These are phyloP conservation scores for Colletotrichum somersetense DNA, from an alignment of 2,329 filamentous ascomycete species.

Conservation along the genomic window DNA sequence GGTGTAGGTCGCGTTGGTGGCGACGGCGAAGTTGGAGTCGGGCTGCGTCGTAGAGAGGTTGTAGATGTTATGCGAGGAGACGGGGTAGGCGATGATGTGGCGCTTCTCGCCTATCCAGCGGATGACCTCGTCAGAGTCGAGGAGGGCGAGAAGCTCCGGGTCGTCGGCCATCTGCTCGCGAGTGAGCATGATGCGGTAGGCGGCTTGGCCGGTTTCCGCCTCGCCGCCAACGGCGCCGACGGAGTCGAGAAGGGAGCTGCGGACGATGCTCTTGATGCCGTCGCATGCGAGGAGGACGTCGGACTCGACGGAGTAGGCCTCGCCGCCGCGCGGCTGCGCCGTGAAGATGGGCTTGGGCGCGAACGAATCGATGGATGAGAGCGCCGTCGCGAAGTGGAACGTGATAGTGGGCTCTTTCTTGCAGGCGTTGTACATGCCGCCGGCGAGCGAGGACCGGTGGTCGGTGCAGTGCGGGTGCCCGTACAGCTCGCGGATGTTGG, in stretches of 20 bases:
- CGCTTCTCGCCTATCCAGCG: slow-evolving; percentile 82
- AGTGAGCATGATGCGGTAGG: slow-evolving; percentile 82
- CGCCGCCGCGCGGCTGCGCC: slow-evolving; percentile 67
- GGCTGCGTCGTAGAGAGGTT: slow-evolving; percentile 74
- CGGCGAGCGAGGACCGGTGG: slow-evolving; percentile 79
- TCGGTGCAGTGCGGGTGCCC: slow-evolving; percentile 84
- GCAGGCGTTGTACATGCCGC: slow-evolving; percentile 78
- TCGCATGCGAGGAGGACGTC: slow-evolving; percentile 68
- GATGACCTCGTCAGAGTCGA: slow-evolving; percentile 76
- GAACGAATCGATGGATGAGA: slow-evolving; percentile 70
- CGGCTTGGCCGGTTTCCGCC: slow-evolving; percentile 79
- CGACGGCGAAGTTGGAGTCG: slow-evolving; percentile 70
- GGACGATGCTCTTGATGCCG: slow-evolving; percentile 66
- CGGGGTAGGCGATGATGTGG: slow-evolving; percentile 84
- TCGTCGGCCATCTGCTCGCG: slow-evolving; percentile 76
- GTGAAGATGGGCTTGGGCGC: slow-evolving; percentile 71
- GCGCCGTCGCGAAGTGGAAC: slow-evolving; percentile 75
- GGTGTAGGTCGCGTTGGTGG: slow-evolving; percentile 71
- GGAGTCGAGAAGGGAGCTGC: slow-evolving; percentile 66
- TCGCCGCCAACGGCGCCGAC: slow-evolving; percentile 66
- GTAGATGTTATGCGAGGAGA: slow-evolving; percentile 74
- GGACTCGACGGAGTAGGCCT: slow-evolving; percentile 65
- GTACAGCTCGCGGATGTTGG: slow-evolving; percentile 76
- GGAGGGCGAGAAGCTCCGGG: slow-evolving; percentile 74
- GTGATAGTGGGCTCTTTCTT: slow-evolving; percentile 70